Evolutionary conservation across 2,329 filamentous ascomycete genomes (phyloP), one percentile per base, ranked within the genome.

Genomic region (Colletotrichum simmondsii): DNA sequence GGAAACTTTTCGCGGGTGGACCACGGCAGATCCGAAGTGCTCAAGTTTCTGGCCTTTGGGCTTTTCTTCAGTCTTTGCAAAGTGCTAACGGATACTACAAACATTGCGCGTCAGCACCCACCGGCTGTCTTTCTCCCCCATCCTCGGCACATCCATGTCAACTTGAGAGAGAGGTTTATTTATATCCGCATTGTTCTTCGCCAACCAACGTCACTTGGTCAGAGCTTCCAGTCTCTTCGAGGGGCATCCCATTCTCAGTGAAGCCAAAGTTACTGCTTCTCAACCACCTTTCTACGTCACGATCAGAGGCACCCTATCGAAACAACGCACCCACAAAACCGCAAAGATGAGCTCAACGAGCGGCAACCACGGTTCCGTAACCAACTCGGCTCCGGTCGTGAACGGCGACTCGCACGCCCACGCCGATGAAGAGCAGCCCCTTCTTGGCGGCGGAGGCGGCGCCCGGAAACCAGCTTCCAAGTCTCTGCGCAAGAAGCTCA

Each of bases 401-500:
- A 72, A 69, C 70, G 66, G 69, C 54, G 67, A 56, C 35, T 37
- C 64, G 11, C 26, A 30, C 7, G 58, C 61, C 19, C 46, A 42
- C 3, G 53, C 61, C 58, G 78, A 80, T 66, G 82, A 84, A 72
- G 77, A 79, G 68, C 78, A 79, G 74, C 82, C 82, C 22, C 79
- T 84, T n/a, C 78, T 84, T 8, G 78, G 76, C 66, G 68, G 72
- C 4, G 63, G 64, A n/a, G 19, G 37, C 46, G 8, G 42, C 19
- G 42, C 42, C 19, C 72, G 74, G 59, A 77, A 78, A 57, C 65
- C 76, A 6, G 37, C 68, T 6, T 16, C 78, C 12, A 73, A 64
- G 37, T 76, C 78, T 16, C 52, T 77, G 19, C 81, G 80, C 26
- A 79, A 76, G 70, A 79, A 77, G 22, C 77, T 88, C 77, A 80